Percentiles rank a stretch among this genome's conserved stretches.
These are phyloP conservation scores for Cladorrhinum sp. DNA, from an alignment of 2,329 filamentous ascomycete genomes.

Conservation along the genomic window DNA sequence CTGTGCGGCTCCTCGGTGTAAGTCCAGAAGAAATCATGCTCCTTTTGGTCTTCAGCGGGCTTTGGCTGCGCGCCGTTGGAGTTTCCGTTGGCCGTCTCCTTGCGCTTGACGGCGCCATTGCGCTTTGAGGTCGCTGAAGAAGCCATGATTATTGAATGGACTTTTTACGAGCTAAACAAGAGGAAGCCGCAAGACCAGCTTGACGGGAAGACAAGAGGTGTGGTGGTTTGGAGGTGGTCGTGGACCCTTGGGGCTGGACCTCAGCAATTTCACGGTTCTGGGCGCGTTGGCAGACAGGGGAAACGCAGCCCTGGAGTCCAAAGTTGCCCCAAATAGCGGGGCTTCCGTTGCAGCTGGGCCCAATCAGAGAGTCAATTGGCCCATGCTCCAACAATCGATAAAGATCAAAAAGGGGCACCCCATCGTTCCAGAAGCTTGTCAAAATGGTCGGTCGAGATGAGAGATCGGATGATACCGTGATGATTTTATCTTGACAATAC, in stretches of 20 bases:
- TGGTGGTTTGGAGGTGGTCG: slow-evolving; percentile 5
- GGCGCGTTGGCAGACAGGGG: slow-evolving; percentile 9
- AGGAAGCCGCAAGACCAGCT: slow-evolving; percentile 8
- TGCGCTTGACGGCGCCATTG: slow-evolving; percentile 27
- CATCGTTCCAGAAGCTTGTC: slow-evolving; percentile 20
- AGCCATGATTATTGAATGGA: slow-evolving; percentile 26
- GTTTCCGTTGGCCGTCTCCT: slow-evolving; percentile 22
- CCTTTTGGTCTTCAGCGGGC: slow-evolving; percentile 41
- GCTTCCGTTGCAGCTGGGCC: slow-evolving; percentile 2
- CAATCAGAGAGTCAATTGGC: slow-evolving; percentile 11
- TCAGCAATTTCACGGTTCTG: slow-evolving; percentile 14
- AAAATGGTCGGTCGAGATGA: neutral
- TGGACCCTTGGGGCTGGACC: slow-evolving; percentile 4
- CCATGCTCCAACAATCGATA: slow-evolving; percentile 9
- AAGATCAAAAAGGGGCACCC: slow-evolving; percentile 12
- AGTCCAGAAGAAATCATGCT: slow-evolving; percentile 86
- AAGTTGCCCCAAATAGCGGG: slow-evolving; percentile 13
- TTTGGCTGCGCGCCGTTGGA: slow-evolving; percentile 25
- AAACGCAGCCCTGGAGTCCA: neutral
- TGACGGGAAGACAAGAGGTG: neutral
- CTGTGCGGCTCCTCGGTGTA: slow-evolving; percentile 98
- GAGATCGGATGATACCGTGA: neutral
- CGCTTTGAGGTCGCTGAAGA: slow-evolving; percentile 28
- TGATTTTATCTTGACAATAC: neutral
- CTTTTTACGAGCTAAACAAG: slow-evolving; percentile 3